These are phyloP conservation scores for Pestalotiopsis sp. DNA, from an alignment of 2,329 filamentous ascomycete species.

Conservation along the genomic window DNA sequence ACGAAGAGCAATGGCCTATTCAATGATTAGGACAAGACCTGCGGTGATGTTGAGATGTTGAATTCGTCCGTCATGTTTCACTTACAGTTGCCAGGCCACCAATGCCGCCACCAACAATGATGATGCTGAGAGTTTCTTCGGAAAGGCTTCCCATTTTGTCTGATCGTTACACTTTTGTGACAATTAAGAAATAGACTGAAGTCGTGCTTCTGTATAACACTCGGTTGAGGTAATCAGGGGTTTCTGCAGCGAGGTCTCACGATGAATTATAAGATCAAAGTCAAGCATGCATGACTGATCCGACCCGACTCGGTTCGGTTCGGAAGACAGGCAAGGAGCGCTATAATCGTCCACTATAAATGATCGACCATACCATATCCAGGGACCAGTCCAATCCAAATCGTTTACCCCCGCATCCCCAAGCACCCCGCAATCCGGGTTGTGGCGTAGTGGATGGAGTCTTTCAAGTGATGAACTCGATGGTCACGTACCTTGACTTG, in stretches of 20 bases:
- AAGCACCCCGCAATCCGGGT: neutral
- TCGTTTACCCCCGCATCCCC: neutral
- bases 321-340: neutral
- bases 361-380: neutral
- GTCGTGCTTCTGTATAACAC: neutral
- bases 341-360: neutral
- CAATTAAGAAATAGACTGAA: neutral
- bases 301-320: neutral
- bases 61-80: neutral
- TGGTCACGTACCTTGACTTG: no score
- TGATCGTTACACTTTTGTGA: neutral
- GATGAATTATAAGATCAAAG: neutral
- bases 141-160: neutral
- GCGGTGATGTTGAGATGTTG: neutral
- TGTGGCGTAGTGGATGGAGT: neutral
- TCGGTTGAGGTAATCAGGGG: neutral
- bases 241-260: neutral
- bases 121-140: slow-evolving; percentile 9
- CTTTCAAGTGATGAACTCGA: neutral
- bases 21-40: neutral
- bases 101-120: slow-evolving; percentile 29
- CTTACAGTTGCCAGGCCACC: slow-evolving; percentile 29
- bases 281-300: neutral
- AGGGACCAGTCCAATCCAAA: neutral
- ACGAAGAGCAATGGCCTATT: slow-evolving; percentile 38